Base-by-base conservation (phyloP, 1,284 basidiomycete genomes). In the Coniophora puteana region DNA sequence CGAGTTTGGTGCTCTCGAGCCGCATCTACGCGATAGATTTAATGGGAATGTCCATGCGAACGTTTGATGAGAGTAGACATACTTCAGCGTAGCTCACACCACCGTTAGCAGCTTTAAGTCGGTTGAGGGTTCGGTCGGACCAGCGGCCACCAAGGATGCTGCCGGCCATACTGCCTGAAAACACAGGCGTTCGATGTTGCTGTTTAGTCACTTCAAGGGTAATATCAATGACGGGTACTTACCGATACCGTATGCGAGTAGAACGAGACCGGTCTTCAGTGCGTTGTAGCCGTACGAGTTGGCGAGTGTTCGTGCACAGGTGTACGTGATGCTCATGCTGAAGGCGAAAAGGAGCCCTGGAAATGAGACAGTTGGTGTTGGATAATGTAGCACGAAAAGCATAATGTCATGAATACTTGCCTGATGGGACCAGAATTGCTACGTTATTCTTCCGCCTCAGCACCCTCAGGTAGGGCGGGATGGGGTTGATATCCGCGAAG, bases 121-220 rank as follows among this genome's bases (percentile, higher is more conserved):
- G 65, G 2, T 59, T 56, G 21, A 93, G 67, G 23, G 77, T 69
- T 38, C 64, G 61, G 58, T 95, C 92, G 2, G 84, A 89, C 67
- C 80, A 89, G n/a, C 79, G 67, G 0, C 92, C 92, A 8, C 91
- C 92, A 0, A 85, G 49, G 8, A 92, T 50, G 41, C 81, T 85
- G 5, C 91, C 91, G 1, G 65, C 52, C 30, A 90, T 69, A 49
- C 74, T 78, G 1, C 89, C 89, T 61, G 66, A 14, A 18, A 20
- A 32, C 43, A 38, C 36, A 14, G 25, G 20, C 35, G 27, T 31
- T 23, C 13, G 28, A 17, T 10, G 28, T 24, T 11, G 20, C 33
- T 31, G 29, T 25, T 21, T 14, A 32, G 33, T 8, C 20, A n/a
- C n/a, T n/a, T n/a, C n/a, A n/a, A n/a, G n/a, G n/a, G n/a, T n/a